Percentiles rank a stretch among this genome's conserved stretches.
These are phyloP conservation scores for Solanum appendiculatum DNA, from an alignment of 257 asterid genomes.

Conservation along the genomic window DNA sequence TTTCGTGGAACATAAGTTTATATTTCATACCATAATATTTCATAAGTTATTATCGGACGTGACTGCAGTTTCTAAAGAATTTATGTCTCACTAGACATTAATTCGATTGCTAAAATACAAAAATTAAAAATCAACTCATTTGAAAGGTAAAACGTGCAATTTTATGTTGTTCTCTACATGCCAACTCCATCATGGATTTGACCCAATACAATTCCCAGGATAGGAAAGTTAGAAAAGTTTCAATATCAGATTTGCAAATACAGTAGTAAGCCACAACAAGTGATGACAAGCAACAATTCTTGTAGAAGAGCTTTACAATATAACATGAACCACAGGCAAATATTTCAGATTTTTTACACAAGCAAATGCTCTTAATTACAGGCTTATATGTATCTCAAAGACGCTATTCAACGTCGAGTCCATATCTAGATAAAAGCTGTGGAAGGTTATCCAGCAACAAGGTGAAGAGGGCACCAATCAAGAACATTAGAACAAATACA, in stretches of 20 bases:
- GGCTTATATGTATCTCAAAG: not conserved
- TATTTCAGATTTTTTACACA: not conserved
- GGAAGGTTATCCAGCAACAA: constrained; percentile 80
- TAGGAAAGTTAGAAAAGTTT: not conserved
- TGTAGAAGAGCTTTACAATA: not conserved
- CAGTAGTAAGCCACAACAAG: not conserved
- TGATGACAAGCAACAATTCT: not conserved
- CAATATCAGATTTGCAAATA: not conserved
- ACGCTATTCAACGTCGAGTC: not conserved
- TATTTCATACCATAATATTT: not conserved
- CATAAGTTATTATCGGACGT: not conserved
- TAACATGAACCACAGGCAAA: not conserved
- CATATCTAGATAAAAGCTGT: constrained; percentile 17
- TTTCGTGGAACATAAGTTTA: not conserved
- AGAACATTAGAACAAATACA: constrained; percentile 52
- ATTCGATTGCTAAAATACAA: not conserved
- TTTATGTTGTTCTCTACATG: no score
- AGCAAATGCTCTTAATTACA: not conserved
- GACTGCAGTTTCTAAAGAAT: not conserved
- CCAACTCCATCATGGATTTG: no score
- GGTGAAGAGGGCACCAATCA: constrained; percentile 60
- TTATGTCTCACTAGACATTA: not conserved
- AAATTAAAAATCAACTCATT: not conserved
- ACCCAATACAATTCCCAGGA: not conserved
- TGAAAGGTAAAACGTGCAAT: not conserved